Conservation (phyloP, 2,329 filamentous ascomycete species). For the Fusarium temperatum region DNA sequence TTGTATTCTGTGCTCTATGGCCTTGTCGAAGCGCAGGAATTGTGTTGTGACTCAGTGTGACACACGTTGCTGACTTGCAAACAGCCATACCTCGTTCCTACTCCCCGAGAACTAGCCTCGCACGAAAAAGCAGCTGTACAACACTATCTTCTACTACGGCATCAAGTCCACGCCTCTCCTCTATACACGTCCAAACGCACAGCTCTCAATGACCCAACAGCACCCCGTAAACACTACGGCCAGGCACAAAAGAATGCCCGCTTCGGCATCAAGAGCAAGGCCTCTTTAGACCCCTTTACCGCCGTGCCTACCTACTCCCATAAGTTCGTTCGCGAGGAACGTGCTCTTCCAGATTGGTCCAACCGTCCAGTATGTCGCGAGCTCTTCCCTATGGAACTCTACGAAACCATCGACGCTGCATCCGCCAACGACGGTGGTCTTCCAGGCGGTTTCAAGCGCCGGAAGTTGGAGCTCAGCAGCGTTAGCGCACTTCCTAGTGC, state of each 20-base stretch:
- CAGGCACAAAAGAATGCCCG: constrained; percentile 67
- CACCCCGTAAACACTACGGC: constrained; percentile 58
- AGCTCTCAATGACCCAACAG: constrained; percentile 51
- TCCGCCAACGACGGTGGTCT: constrained; percentile 39
- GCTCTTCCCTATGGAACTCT: constrained; percentile 66
- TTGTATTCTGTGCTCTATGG: not conserved
- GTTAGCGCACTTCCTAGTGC: constrained; percentile 60
- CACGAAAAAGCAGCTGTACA: constrained; percentile 59
- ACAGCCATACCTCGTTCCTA: constrained; percentile 61
- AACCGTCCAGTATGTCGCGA: constrained; percentile 60
- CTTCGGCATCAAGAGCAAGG: constrained; percentile 64
- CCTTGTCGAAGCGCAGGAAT: not conserved
- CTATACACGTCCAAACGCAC: constrained; percentile 66
- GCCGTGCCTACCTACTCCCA: constrained; percentile 67
- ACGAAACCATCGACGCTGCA: constrained; percentile 61
- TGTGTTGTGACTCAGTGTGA: not conserved
- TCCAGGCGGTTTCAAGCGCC: constrained; percentile 54
- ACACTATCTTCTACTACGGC: constrained; percentile 64
- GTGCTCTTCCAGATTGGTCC: constrained; percentile 63
- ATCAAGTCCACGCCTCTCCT: constrained; percentile 63
- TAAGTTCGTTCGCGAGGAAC: constrained; percentile 60
- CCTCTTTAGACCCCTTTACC: constrained; percentile 66
- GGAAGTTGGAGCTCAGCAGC: constrained; percentile 55
- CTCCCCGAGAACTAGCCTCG: constrained; percentile 53
- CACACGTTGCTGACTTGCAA: constrained; percentile 10